Evolutionary conservation across 208 protist genomes (phyloP).

Genomic region (Leishmania lainsoni): DNA sequence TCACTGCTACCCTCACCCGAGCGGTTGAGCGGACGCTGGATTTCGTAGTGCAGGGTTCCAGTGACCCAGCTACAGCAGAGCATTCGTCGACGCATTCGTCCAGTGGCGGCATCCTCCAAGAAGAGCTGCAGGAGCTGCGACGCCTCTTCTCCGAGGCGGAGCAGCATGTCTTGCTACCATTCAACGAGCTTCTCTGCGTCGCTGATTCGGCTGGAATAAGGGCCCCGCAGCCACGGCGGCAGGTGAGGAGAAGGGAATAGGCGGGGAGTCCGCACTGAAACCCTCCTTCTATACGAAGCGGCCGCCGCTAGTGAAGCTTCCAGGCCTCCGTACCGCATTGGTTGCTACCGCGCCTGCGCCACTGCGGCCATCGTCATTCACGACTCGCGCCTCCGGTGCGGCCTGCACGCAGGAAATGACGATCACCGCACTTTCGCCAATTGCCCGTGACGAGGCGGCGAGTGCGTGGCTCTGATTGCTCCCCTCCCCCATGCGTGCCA

Average conservation of each 20-base stretch:
- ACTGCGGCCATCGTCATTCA: background rate
- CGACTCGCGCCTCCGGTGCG: background rate
- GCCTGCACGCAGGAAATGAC: background rate
- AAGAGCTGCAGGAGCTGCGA: constrained; percentile 43
- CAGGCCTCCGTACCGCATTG: background rate
- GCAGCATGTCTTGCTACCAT: constrained; percentile 45
- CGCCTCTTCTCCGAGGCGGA: constrained; percentile 54
- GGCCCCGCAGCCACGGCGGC: background rate
- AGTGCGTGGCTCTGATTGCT: background rate
- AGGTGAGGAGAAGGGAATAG: background rate
- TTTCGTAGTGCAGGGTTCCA: constrained; percentile 1
- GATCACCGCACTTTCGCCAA: background rate
- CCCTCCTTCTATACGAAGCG: background rate
- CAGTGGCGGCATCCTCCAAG: constrained; percentile 27
- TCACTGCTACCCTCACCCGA: constrained; percentile 41
- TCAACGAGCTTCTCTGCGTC: constrained; percentile 58
- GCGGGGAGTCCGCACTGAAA: background rate
- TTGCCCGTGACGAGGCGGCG: background rate
- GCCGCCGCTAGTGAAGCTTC: background rate
- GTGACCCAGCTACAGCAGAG: background rate
- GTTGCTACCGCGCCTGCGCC: background rate
- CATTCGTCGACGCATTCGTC: background rate
- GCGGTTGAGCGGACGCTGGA: constrained; percentile 46
- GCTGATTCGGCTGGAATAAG: background rate
- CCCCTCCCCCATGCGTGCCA: background rate